Base-by-base conservation (phyloP, 176 grass and related monocot species). In the Typha latifolia region DNA sequence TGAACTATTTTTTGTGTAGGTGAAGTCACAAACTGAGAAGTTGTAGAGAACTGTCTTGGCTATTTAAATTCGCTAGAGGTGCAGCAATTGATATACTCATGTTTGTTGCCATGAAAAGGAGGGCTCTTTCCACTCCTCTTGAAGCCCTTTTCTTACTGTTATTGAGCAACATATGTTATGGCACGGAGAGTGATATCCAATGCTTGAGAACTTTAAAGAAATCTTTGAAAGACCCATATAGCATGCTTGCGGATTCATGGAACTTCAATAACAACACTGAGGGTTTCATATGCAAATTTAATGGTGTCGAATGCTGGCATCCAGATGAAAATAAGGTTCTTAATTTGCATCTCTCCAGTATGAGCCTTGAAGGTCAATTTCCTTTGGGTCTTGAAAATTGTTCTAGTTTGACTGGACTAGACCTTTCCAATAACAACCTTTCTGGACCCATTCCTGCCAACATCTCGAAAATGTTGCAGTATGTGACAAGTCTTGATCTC, bases 221-320 rank as follows among this genome's bases (percentile, higher is more conserved):
- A 7, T 76, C 73, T 27, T 18, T 76, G 20, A 16, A 56, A 2
- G 73, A 76, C 32, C 73, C 73, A 16, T 9, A 57, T 4, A 53
- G 14, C 18, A 37, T 16, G 8, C n/a, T 2, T 18, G n/a, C 52
- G 34, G 34, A 96, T 37, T 21, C 52, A 20, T 57, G 52, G 52
- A 57, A 57, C 5, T 57, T 57, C n/a, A 20, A 57, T 57, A 57
- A 57, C 52, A 21, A 1, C 6, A 76, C 63, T 4, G 89, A 97
- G 59, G 85, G 94, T 49, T 78, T 78, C 24, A 90, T 97, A 34
- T 97, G 94, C 10, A 77, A 27, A 64, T 97, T 92, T 55, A 82
- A 47, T 12, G 94, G 94, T 5, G 94, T 97, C 9, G 89, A 92
- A 57, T 97, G 94, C 55, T 97, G 94, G 94, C 83, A 97, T 72